These are phyloP conservation scores for Jatropha curcas DNA, from an alignment of 345 rosid genomes.

Conservation along the genomic window DNA sequence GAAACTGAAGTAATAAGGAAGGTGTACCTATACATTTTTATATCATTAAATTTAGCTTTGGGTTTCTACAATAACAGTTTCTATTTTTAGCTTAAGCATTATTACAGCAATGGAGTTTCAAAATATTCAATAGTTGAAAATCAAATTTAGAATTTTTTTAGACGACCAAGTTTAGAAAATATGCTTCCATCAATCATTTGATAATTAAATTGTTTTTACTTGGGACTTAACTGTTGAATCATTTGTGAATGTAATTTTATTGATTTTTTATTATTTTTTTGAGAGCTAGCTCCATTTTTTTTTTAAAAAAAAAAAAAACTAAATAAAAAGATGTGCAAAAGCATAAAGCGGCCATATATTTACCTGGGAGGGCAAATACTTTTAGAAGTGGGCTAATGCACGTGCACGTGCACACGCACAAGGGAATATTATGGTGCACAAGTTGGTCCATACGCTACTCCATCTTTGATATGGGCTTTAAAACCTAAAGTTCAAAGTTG, in stretches of 20 bases:
- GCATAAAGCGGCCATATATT: neutral
- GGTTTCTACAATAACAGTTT: neutral
- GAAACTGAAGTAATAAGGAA: slow-evolving; percentile 13
- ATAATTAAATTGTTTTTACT: no score
- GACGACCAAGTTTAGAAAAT: neutral
- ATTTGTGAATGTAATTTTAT: no score
- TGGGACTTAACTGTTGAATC: no score
- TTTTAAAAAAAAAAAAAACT: no score
- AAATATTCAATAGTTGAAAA: no score
- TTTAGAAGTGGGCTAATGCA: neutral
- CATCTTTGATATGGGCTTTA: neutral
- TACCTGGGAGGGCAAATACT: neutral
- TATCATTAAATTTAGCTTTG: neutral
- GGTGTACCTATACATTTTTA: slow-evolving; percentile 8
- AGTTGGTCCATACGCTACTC: neutral
- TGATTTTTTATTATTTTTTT: no score
- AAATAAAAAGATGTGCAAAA: no score
- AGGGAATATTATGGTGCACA: neutral
- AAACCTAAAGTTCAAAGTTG: neutral
- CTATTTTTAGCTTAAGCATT: slow-evolving; percentile 15
- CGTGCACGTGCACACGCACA: slow-evolving; percentile 3
- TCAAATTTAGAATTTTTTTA: no score
- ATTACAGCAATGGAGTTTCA: no score
- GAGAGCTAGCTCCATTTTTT: no score
- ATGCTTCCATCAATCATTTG: neutral